Evolutionary conservation across 768 basidiomycete genomes (phyloP).

Genomic region (Naematelia aurantialba): DNA sequence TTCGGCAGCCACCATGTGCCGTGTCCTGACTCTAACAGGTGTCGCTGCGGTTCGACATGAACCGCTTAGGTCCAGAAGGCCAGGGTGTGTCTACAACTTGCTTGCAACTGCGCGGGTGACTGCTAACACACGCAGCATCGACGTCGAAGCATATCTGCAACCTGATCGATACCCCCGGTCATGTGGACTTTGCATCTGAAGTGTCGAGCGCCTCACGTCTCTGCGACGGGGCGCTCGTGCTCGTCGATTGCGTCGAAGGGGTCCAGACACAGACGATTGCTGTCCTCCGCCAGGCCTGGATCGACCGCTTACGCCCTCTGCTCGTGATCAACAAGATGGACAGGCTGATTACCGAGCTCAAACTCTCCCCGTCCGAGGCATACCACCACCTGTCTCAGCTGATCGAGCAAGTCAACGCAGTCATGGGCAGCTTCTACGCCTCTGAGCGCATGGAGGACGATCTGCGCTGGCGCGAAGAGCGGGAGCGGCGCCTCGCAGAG

Average conservation of each 20-base stretch:
- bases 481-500: constrained; percentile 71
- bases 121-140: constrained; percentile 18
- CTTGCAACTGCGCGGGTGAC: not conserved
- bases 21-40: constrained; percentile 52
- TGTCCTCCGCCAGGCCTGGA: constrained; percentile 91
- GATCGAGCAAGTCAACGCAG: constrained; percentile 95
- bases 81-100: constrained; percentile 24
- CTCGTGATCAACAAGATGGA: constrained; percentile 97
- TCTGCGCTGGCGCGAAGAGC: constrained; percentile 85
- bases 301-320: constrained; percentile 79
- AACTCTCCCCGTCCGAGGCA: constrained; percentile 82
- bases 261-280: constrained; percentile 98
- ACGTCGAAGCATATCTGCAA: constrained; percentile 78
- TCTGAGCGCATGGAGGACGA: constrained; percentile 96
- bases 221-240: constrained; percentile 90
- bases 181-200: constrained; percentile 97
- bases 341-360: constrained; percentile 86
- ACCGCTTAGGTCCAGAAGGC: constrained; percentile 53
- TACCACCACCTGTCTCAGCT: constrained; percentile 89
- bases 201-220: constrained; percentile 90
- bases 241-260: constrained; percentile 96
- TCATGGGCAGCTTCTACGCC: constrained; percentile 95
- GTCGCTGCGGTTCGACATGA: constrained; percentile 78
- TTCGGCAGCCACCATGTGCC: too few species aligned
- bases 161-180: constrained; percentile 97